Base-by-base conservation (phyloP, 2,329 filamentous ascomycete genomes). In the Aspergillus oerlinghausenensis region DNA sequence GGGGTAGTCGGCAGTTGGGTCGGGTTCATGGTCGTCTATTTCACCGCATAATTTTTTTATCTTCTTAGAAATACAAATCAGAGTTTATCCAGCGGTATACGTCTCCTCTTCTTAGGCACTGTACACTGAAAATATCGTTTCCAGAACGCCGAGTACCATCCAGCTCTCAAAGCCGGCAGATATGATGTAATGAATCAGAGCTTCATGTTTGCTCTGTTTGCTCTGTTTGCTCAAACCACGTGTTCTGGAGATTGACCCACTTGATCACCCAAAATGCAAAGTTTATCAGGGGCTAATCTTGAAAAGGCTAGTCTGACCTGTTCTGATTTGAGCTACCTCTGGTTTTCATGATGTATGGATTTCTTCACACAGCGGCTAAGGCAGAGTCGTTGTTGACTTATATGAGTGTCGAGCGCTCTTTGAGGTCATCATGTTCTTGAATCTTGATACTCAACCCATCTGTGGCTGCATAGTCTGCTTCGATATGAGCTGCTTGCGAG, bases 1-100 rank as follows among this genome's bases (percentile, higher is more conserved):
- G 94, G 94, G n/a, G 92, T 97, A 0, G 86, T 97, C 19, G 92
- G 91, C 3, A 97, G 94, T 75, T 97, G 93, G 93, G 68, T 97
- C 43, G 92, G 94, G 9, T 97, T 96, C 72, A 85, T 92, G 78
- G 89, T 96, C 32, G 92, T 97, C 51, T 97, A 93, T 75, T 92
- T 97, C 66, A 82, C 78, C n/a, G 73, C 69, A 54, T 75, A 69
- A 56, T 38, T 47, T 38, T 38, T 38, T 32, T 32, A 3, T 35
- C 5, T 51, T 29, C 38, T 49, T 32, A 53, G 5, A 52, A 23
- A 29, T 8, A n/a, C 50, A 21, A 49, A 52, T 28, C 51, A 29
- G 43, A 48, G 49, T 26, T 43, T n/a, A 11, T 21, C 17, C 11
- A 38, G 11, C 5, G 32, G 32, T 3, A n/a, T 38, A 38, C 2